Conservation (phyloP, 345 rosid species). For the Melastoma malabathricum region DNA sequence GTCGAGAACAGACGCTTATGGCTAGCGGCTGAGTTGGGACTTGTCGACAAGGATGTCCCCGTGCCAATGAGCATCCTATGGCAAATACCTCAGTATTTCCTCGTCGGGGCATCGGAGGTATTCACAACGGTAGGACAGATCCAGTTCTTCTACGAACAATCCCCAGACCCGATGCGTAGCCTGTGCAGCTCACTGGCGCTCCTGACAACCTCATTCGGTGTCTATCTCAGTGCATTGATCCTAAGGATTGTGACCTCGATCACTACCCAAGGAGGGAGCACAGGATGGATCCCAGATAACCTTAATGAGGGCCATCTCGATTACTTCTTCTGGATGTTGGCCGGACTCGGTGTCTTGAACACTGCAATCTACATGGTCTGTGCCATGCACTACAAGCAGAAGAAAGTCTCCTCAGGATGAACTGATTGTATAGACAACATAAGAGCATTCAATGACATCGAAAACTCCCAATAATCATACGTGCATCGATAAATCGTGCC, state of each 20-base stretch:
- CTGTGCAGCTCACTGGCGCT: conserved; percentile 73
- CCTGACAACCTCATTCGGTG: conserved; percentile 63
- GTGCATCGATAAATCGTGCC: no score
- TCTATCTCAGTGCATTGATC: conserved; percentile 72
- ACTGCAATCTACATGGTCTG: conserved; percentile 48
- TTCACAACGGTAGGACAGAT: conserved; percentile 71
- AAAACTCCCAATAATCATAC: no score
- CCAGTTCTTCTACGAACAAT: conserved; percentile 88
- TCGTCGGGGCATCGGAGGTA: conserved; percentile 85
- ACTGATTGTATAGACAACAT: not conserved
- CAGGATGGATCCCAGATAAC: conserved; percentile 89
- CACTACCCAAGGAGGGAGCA: conserved; percentile 40
- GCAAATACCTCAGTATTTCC: conserved; percentile 86
- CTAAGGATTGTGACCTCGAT: conserved; percentile 60
- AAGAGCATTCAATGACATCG: no score
- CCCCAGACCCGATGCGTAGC: conserved; percentile 94
- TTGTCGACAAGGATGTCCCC: conserved; percentile 29
- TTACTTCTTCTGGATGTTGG: conserved; percentile 89
- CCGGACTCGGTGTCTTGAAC: conserved; percentile 60
- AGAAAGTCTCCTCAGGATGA: conserved; percentile 27
- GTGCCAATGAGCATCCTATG: conserved; percentile 74
- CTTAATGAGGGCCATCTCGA: conserved; percentile 84
- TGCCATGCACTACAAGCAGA: conserved; percentile 59
- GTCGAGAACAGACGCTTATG: conserved; percentile 59
- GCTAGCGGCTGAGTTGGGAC: conserved; percentile 61